Evolutionary conservation across 192 early-diverging fungal genomes (phyloP).

Genomic region (Entomortierella parvispora): DNA sequence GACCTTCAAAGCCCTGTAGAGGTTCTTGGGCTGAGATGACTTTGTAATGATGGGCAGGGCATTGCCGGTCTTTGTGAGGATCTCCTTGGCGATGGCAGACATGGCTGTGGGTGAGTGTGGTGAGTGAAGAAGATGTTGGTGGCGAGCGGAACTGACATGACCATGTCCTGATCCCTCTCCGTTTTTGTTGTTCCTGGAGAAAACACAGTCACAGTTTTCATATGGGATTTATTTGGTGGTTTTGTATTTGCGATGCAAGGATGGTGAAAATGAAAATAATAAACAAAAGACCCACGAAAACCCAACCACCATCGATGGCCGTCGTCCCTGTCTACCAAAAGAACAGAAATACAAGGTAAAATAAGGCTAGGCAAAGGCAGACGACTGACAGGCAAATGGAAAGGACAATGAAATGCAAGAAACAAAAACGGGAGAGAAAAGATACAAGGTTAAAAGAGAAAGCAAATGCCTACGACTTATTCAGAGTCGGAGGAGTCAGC

Average conservation of each 20-base stretch:
- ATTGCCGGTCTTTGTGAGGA: conserved; percentile 48
- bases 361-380: too few species aligned
- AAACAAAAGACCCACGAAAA: not conserved
- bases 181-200: too few species aligned
- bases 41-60: conserved; percentile 44
- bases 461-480: conserved; percentile 2
- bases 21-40: conserved; percentile 40
- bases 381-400: too few species aligned
- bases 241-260: not conserved
- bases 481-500: conserved; percentile 50
- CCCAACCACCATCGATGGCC: not conserved
- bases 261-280: conserved; percentile 1
- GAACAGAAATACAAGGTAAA: too few species aligned
- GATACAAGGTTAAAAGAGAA: not conserved
- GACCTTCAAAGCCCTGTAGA: conserved; percentile 45
- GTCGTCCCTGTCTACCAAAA: not conserved
- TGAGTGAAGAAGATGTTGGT: not conserved
- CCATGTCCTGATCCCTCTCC: too few species aligned
- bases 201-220: too few species aligned
- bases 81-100: conserved; percentile 51
- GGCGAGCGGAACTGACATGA: too few species aligned
- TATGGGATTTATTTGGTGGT: not conserved
- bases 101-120: conserved; percentile 4
- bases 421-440: not conserved
- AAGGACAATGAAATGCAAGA: too few species aligned